Base-by-base conservation (phyloP, 176 grass and related monocot species). In the Luzula sylvatica region DNA sequence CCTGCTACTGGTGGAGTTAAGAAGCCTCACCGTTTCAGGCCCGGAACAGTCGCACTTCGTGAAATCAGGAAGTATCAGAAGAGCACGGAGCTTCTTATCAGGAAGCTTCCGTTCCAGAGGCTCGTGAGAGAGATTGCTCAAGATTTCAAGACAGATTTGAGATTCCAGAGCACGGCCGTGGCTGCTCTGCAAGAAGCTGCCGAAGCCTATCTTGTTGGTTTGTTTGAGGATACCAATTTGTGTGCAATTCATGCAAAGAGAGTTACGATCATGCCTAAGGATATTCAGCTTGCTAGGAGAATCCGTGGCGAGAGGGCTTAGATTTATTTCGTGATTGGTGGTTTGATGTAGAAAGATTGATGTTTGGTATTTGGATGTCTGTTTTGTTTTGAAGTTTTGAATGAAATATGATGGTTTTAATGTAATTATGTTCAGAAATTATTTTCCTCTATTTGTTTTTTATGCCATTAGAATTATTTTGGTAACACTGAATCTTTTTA, bases 11-110 rank as follows among this genome's bases (percentile, higher is more conserved):
- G 87, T 24, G 82, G 82, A 6, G 87, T 94, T 35, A 94, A 94
- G 87, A 94, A 94, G 76, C 88, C 88, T 1, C 88, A 95, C 65
- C 3, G 83, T 0, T 95, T 88, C 73, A 57, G 83, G 4, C 88
- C 80, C 0, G 88, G 83, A 2, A 95, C 88, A 3, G 88, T 95
- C 0, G 83, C 88, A 0, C 73, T 88, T 0, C 46, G 83, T 0
- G 83, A 95, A 69, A 95, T 88, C 57, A 70, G 80, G 69, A 88
- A 84, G 76, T 95, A 95, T 48, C 80, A 95, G 88, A 95, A 95
- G 83, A 84, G 83, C 69, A 95, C 80, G 6, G 88, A 95, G 76
- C 73, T 95, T 47, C 80, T 95, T 0, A 95, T 95, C 72, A 53
- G 88, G 8, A 95, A 95, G 79, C 76, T 95, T 0, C 82, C 88